Percentiles rank a stretch among this genome's conserved stretches.
phyloP scores from a whole-genome alignment of 2,329 filamentous ascomycete genomes.

The Fusarium sp. region DNA sequence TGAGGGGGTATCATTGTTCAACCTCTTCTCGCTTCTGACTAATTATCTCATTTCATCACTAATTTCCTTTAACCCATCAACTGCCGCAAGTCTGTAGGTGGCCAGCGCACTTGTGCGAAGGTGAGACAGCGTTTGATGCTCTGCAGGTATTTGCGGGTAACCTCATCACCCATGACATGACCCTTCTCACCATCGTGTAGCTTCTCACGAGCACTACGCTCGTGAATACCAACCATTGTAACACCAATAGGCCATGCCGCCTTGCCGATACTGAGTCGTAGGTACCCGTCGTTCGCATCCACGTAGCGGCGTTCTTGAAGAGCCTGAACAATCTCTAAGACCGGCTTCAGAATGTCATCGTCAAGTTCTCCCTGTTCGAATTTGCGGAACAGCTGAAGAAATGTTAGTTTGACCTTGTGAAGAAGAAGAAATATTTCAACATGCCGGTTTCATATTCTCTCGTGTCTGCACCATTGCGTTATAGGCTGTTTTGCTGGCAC shows the following conservation, averaged over 20 bases:
- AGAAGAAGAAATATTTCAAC: constrained; percentile 34
- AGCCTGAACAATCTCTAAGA: constrained; percentile 91
- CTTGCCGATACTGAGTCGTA: constrained; percentile 93
- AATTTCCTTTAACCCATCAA: constrained; percentile 76
- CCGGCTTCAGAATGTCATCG: constrained; percentile 80
- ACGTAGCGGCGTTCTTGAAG: constrained; percentile 94
- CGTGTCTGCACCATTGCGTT: constrained; percentile 88
- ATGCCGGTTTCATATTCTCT: constrained; percentile 83
- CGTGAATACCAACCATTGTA: constrained; percentile 99
- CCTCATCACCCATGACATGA: constrained; percentile 97
- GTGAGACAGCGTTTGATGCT: constrained; percentile 97
- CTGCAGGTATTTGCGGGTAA: constrained; percentile 94
- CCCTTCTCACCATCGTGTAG: constrained; percentile 88
- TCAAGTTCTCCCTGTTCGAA: constrained; percentile 86
- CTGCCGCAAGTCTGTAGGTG: constrained; percentile 90
- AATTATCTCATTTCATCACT: background rate
- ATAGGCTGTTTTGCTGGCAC: constrained; percentile 83
- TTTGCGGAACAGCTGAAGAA: constrained; percentile 79
- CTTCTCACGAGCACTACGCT: constrained; percentile 94
- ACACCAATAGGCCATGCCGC: constrained; percentile 99
- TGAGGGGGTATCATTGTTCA: constrained; percentile 41
- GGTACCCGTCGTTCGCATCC: constrained; percentile 94
- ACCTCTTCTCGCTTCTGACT: constrained; percentile 1
- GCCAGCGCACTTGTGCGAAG: constrained; percentile 97
- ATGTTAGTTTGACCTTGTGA: background rate